phyloP scores from a whole-genome alignment of 2,329 filamentous ascomycete genomes.

The Diaporthe sp. region DNA sequence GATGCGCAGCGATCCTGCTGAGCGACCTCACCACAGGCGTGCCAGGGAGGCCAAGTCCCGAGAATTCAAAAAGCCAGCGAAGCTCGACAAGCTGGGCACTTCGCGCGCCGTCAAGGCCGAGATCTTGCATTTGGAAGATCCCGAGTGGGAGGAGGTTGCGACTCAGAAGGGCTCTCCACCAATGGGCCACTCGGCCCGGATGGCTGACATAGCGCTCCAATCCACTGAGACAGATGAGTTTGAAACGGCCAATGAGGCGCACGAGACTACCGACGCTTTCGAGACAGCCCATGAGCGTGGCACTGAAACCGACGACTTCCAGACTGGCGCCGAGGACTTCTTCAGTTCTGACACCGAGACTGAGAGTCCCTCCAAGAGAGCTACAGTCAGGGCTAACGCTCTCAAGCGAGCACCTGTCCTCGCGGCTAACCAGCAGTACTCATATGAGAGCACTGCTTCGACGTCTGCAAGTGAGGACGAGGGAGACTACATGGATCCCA shows the following conservation, averaged over 20 bases:
- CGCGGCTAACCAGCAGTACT: slow-evolving; percentile 62
- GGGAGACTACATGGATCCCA: slow-evolving; percentile 59
- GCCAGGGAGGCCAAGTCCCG: slow-evolving; percentile 72
- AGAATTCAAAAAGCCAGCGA: slow-evolving; percentile 79
- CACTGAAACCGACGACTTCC: slow-evolving; percentile 94
- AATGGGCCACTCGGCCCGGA: slow-evolving; percentile 25
- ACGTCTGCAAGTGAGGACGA: slow-evolving; percentile 83
- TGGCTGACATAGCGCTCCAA: slow-evolving; percentile 34
- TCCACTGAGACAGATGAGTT: slow-evolving; percentile 71
- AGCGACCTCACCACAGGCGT: slow-evolving; percentile 56
- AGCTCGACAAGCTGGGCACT: slow-evolving; percentile 78
- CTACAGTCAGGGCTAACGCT: slow-evolving; percentile 38
- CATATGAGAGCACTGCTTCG: slow-evolving; percentile 89
- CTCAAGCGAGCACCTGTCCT: slow-evolving; percentile 55
- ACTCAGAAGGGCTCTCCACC: slow-evolving; percentile 40
- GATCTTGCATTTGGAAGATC: slow-evolving; percentile 81
- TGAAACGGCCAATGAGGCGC: slow-evolving; percentile 86
- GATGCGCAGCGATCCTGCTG: slow-evolving; percentile 64
- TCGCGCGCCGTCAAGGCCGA: slow-evolving; percentile 81
- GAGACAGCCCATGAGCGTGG: slow-evolving; percentile 80
- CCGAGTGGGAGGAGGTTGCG: slow-evolving; percentile 85
- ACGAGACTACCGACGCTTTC: slow-evolving; percentile 77
- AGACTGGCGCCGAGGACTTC: slow-evolving; percentile 86
- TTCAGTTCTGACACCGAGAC: slow-evolving; percentile 88
- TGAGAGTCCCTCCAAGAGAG: slow-evolving; percentile 67